These are phyloP conservation scores for Hypoxylon sp. DNA, from an alignment of 2,329 filamentous ascomycete genomes.

Conservation along the genomic window DNA sequence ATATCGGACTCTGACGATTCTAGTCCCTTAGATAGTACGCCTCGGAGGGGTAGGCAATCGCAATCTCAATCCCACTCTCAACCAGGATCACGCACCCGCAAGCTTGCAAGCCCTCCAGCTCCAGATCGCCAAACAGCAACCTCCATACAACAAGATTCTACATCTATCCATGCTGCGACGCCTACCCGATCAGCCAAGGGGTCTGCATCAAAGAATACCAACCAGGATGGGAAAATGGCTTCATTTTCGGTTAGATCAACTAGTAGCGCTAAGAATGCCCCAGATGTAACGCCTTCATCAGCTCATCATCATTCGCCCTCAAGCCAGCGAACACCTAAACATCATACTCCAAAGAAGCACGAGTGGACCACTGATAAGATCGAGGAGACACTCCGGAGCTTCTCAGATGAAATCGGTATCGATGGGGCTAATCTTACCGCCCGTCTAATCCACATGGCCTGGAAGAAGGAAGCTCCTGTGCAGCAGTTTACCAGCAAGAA, in stretches of 20 bases:
- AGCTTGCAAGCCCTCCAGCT: constrained; percentile 43
- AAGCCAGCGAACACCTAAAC: constrained; percentile 52
- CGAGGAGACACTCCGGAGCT: constrained; percentile 58
- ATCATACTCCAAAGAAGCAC: constrained; percentile 54
- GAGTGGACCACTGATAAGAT: constrained; percentile 63
- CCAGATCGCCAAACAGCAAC: constrained; percentile 37
- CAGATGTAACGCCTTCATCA: constrained; percentile 42
- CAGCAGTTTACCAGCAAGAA: constrained; percentile 59
- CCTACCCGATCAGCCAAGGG: constrained; percentile 38
- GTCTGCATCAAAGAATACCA: constrained; percentile 41
- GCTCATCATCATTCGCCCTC: constrained; percentile 38
- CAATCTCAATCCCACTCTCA: constrained; percentile 38
- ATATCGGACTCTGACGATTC: constrained; percentile 52
- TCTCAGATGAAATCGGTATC: constrained; percentile 61
- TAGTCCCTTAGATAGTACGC: constrained; percentile 31
- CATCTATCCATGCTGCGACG: constrained; percentile 42
- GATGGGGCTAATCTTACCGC: constrained; percentile 62
- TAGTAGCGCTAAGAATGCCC: constrained; percentile 32
- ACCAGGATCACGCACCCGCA: constrained; percentile 42
- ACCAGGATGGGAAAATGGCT: constrained; percentile 42
- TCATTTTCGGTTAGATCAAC: constrained; percentile 40
- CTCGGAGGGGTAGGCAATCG: constrained; percentile 27
- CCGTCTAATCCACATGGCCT: constrained; percentile 62
- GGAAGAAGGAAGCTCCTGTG: constrained; percentile 58
- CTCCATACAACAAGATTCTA: constrained; percentile 32